phyloP scores from a whole-genome alignment of 768 basidiomycete species.

The Suillus clintonianus region DNA sequence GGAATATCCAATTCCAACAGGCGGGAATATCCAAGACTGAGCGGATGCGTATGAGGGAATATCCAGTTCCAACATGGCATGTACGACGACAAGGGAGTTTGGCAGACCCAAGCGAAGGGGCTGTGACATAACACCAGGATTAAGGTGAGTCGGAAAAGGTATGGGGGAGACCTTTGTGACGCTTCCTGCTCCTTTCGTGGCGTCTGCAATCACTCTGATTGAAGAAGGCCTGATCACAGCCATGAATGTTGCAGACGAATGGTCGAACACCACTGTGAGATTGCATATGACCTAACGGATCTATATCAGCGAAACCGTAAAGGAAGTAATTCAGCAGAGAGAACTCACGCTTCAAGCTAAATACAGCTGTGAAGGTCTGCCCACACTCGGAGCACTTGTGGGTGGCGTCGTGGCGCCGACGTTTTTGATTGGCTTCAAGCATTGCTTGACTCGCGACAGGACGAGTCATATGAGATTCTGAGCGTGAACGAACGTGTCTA shows the following conservation, averaged over 20 bases:
- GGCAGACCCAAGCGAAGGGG: neutral
- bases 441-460: constrained; percentile 34
- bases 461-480: constrained; percentile 12
- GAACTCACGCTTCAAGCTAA: constrained; percentile 34
- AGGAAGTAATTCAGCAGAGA: neutral
- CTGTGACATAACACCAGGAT: neutral
- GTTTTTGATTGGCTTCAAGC: constrained; percentile 32
- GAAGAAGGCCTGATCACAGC: constrained; percentile 29
- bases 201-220: constrained; percentile 36
- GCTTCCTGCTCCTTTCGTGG: constrained; percentile 35
- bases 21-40: neutral
- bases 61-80: neutral
- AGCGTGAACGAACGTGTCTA: constrained; percentile 18
- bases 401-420: constrained; percentile 29
- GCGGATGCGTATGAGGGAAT: neutral
- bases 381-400: constrained; percentile 17
- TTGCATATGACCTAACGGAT: constrained; percentile 25
- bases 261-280: constrained; percentile 30
- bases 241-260: constrained; percentile 23
- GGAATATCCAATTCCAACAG: too few species aligned
- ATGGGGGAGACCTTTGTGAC: constrained; percentile 23
- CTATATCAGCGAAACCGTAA: too few species aligned
- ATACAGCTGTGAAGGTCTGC: constrained; percentile 31
- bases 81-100: neutral
- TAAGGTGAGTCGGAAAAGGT: neutral